Evolutionary conservation across 1,139 yeast species (phyloP).

Genomic region (Yamadazyma siamensis): DNA sequence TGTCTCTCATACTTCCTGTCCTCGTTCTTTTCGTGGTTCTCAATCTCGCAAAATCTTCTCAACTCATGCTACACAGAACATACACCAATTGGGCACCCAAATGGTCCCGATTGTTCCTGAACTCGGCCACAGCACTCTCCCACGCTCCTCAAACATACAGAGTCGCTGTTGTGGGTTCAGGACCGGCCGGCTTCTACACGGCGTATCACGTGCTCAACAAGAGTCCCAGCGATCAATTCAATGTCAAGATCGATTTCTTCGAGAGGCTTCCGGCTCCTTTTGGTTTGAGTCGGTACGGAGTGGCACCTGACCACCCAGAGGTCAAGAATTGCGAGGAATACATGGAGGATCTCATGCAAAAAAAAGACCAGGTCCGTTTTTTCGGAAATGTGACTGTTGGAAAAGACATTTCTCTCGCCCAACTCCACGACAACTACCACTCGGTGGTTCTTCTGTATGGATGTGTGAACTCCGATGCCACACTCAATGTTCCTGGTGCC

Average conservation of each 20-base stretch:
- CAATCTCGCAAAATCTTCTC: too few species aligned
- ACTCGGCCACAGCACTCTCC: background rate
- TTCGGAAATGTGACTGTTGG: slow-evolving; percentile 75
- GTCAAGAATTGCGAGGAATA: slow-evolving; percentile 88
- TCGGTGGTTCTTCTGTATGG: slow-evolving; percentile 83
- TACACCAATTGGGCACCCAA: too few species aligned
- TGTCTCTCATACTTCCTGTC: too few species aligned
- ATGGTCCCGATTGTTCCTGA: too few species aligned
- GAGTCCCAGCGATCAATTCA: slow-evolving; percentile 24
- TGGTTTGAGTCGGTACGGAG: slow-evolving; percentile 90
- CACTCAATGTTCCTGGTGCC: slow-evolving; percentile 59
- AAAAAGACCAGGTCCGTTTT: slow-evolving; percentile 46
- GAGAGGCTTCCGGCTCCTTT: slow-evolving; percentile 87
- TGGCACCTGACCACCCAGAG: slow-evolving; percentile 99
- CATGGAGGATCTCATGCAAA: slow-evolving; percentile 56
- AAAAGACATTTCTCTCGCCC: slow-evolving; percentile 46
- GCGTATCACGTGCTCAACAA: slow-evolving; percentile 69
- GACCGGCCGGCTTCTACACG: slow-evolving; percentile 95
- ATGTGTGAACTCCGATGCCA: slow-evolving; percentile 58
- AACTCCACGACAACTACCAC: slow-evolving; percentile 58
- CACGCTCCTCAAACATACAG: slow-evolving; percentile 17
- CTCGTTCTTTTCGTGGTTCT: too few species aligned
- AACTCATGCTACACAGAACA: too few species aligned
- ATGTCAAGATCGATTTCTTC: slow-evolving; percentile 59
- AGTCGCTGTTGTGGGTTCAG: slow-evolving; percentile 85